Evolutionary conservation across 805 yeast genomes (phyloP), one percentile per base, ranked within the genome.

Genomic region (Wickerhamiella azymoides): DNA sequence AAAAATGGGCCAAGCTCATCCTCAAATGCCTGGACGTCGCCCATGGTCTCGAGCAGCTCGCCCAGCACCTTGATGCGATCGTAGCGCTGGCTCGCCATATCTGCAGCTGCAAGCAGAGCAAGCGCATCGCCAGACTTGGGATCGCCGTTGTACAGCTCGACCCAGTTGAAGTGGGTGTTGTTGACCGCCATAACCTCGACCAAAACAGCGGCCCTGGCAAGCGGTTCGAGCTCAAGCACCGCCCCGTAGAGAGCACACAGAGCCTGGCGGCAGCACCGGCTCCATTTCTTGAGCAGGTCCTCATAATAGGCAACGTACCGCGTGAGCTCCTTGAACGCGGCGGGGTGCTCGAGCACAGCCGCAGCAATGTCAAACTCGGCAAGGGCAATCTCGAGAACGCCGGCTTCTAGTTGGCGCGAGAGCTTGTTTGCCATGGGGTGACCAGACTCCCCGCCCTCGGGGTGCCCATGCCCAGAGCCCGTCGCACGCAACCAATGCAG

Each of bases 1-100:
- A 41, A 19, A 16, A 41, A 41, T 16, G 38, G 44, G 10, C 38
- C 35, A 6, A 41, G 13, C 39, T 41, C 44, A 14, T 41, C 32
- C 24, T 33, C 39, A 19, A 24, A 10, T 26, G 40, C 27, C 17
- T n/a, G 10, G 11, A 17, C 19, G 11, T 33, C 36, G 24, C 10
- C 14, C 16, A 30, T 28, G 1, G 25, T 18, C 27, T 24, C 36
- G 16, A 41, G 16, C 7, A 33, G 25, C 2, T n/a, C 33, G 21
- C 28, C 36, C 3, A 41, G 16, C 5, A 25, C 36, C 6, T 21
- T 2, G 6, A 41, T 32, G 25, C 26, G 19, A 17, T 10, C 10
- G 28, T 30, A 41, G n/a, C 14, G 14, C 14, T 41, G 44, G 11
- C 16, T 10, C 16, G 13, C 14, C 44, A 41, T 41, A 21, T 21